These are phyloP conservation scores for Alternaria burnsii DNA, from an alignment of 2,329 filamentous ascomycete genomes.

Conservation along the genomic window DNA sequence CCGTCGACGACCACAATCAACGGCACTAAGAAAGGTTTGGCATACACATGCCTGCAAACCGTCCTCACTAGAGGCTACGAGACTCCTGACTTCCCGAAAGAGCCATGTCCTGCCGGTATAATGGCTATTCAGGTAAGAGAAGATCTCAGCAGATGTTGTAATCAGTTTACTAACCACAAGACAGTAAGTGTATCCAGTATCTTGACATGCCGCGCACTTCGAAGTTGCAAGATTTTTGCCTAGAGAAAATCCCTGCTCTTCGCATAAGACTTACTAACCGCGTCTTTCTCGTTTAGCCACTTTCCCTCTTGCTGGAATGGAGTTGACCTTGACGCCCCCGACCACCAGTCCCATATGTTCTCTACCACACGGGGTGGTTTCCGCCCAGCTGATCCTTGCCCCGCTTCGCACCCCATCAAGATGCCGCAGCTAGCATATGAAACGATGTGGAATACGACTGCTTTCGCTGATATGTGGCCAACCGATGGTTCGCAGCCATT, in stretches of 20 bases:
- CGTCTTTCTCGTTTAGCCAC: conserved; percentile 20
- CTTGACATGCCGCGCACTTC: conserved; percentile 13
- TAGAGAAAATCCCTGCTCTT: background rate
- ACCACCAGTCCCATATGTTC: conserved; percentile 52
- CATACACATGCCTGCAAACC: conserved; percentile 38
- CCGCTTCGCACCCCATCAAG: conserved; percentile 35
- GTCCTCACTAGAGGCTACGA: conserved; percentile 42
- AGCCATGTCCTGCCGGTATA: conserved; percentile 5
- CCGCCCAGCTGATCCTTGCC: conserved; percentile 30
- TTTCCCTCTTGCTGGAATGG: conserved; percentile 68
- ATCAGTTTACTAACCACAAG: background rate
- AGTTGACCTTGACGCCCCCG: conserved; percentile 43
- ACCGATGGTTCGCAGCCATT: conserved; percentile 23
- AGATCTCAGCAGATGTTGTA: background rate
- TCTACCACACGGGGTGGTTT: conserved; percentile 34
- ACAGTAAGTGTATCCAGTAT: background rate
- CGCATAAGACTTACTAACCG: background rate
- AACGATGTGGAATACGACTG: conserved; percentile 42
- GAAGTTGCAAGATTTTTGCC: background rate
- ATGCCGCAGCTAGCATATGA: conserved; percentile 41
- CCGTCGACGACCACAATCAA: conserved; percentile 40
- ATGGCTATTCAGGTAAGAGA: conserved; percentile 8
- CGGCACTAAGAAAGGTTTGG: conserved; percentile 32
- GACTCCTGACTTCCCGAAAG: conserved; percentile 35
- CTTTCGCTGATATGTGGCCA: conserved; percentile 42